Percentiles rank a stretch among this genome's conserved stretches.
Conservation (phyloP, 2,329 filamentous ascomycete species). For the Alternaria viburni region DNA sequence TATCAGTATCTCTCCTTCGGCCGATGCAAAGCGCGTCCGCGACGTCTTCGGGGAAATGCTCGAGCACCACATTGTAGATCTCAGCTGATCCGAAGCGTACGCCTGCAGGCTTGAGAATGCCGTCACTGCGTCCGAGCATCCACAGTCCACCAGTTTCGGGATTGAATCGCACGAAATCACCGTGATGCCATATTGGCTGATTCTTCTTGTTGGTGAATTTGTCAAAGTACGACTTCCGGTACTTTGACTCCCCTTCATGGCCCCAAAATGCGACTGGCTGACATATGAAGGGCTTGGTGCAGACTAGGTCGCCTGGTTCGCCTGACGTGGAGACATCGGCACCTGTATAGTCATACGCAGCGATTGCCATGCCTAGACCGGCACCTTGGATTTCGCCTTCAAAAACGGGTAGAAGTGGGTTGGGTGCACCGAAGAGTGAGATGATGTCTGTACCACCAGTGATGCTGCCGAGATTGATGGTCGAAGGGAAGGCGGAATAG, state of each 20-base stretch:
- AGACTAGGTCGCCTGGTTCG: constrained; percentile 86
- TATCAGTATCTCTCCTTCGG: constrained; percentile 70
- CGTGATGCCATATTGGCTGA: constrained; percentile 83
- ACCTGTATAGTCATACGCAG: constrained; percentile 60
- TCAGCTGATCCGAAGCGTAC: constrained; percentile 93
- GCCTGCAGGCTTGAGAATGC: constrained; percentile 88
- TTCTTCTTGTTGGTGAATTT: constrained; percentile 64
- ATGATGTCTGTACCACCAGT: constrained; percentile 97
- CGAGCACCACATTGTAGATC: constrained; percentile 92
- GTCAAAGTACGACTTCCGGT: constrained; percentile 85
- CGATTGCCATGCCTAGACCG: constrained; percentile 59
- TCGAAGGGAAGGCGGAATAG: constrained; percentile 78
- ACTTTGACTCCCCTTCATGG: constrained; percentile 72
- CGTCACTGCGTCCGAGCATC: constrained; percentile 93
- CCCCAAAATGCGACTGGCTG: constrained; percentile 93
- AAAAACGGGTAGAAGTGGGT: constrained; percentile 59
- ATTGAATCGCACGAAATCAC: constrained; percentile 83
- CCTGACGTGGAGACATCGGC: constrained; percentile 65
- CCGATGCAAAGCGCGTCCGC: constrained; percentile 91
- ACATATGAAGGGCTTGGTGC: constrained; percentile 83
- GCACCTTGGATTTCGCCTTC: constrained; percentile 58
- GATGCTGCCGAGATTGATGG: constrained; percentile 89
- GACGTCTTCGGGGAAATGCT: constrained; percentile 78
- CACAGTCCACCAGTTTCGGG: constrained; percentile 75
- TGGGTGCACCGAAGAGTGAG: constrained; percentile 88